Evolutionary conservation across 1,139 yeast species (phyloP).

Genomic region (Candida sp.): DNA sequence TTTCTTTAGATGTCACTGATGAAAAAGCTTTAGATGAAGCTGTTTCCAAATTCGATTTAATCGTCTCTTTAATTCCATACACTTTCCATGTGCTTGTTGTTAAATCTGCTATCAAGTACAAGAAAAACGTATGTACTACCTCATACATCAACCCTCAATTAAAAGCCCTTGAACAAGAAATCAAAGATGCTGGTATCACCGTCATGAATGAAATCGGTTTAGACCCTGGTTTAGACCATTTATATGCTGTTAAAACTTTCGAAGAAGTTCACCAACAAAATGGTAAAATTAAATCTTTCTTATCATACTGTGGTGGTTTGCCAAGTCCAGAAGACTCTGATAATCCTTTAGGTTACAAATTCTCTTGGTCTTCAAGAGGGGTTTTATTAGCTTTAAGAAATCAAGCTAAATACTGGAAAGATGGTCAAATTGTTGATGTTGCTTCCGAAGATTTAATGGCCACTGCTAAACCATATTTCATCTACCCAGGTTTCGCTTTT

Average conservation of each 20-base stretch:
- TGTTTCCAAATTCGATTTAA: constrained; percentile 76
- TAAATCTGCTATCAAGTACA: constrained; percentile 86
- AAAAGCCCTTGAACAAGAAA: constrained; percentile 72
- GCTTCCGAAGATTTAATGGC: constrained; percentile 93
- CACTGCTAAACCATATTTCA: constrained; percentile 90
- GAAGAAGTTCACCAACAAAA: constrained; percentile 91
- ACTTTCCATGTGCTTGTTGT: constrained; percentile 92
- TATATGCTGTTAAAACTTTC: constrained; percentile 96
- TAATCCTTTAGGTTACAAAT: constrained; percentile 97
- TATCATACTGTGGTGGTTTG: constrained; percentile 97
- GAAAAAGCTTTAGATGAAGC: constrained; percentile 72
- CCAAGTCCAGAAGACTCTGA: constrained; percentile 98
- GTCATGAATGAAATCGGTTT: constrained; percentile 94
- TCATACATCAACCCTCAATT: constrained; percentile 95
- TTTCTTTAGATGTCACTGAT: constrained; percentile 84
- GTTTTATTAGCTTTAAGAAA: constrained; percentile 93
- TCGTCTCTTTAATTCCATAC: constrained; percentile 94
- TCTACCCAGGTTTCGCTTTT: constrained; percentile 93
- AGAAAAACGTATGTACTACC: constrained; percentile 93
- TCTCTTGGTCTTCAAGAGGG: constrained; percentile 99
- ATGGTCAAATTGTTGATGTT: constrained; percentile 78
- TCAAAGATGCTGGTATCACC: constrained; percentile 80
- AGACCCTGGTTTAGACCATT: constrained; percentile 98
- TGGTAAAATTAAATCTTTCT: constrained; percentile 91
- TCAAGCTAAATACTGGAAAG: constrained; percentile 84